Evolutionary conservation across 2,329 filamentous ascomycete genomes (phyloP).

Genomic region (Diaporthe sp.): DNA sequence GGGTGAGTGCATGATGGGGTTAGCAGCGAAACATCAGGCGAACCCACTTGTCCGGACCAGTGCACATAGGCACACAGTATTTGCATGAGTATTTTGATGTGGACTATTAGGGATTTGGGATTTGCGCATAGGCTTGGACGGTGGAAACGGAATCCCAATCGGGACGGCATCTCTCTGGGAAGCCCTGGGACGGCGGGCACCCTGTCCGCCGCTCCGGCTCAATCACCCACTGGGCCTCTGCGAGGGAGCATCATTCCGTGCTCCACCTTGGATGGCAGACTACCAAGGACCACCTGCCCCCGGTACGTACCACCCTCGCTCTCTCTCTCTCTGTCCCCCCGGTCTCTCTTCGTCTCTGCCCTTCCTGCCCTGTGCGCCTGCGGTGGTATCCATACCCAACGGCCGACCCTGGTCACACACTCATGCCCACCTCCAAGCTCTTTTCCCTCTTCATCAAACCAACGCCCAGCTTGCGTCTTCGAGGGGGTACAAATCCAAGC

Average conservation of each 20-base stretch:
- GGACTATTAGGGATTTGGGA: background rate
- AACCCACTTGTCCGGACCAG: background rate
- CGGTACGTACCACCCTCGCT: conserved; percentile 34
- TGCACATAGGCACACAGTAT: background rate
- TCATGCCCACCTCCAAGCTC: conserved; percentile 21
- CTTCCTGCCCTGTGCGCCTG: conserved; percentile 2
- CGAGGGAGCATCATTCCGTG: conserved; percentile 15
- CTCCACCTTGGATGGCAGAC: conserved; percentile 32
- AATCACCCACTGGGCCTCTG: conserved; percentile 30
- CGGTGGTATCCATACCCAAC: conserved; percentile 37
- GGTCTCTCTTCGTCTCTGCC: background rate
- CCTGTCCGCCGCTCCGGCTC: conserved; percentile 34
- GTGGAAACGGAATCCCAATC: conserved; percentile 36
- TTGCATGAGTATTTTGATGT: background rate
- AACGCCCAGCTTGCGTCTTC: conserved; percentile 35
- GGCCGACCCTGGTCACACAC: conserved; percentile 38
- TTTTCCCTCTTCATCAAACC: conserved; percentile 38
- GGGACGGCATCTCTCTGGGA: conserved; percentile 11
- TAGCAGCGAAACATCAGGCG: background rate
- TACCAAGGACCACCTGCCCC: background rate
- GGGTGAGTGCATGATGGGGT: background rate
- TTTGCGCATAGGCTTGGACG: conserved; percentile 9
- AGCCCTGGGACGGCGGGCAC: conserved; percentile 29
- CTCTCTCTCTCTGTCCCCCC: background rate
- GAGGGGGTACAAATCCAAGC: conserved; percentile 43